phyloP scores from a whole-genome alignment of 2,329 filamentous ascomycete genomes.

The Neopestalotiopsis rosae region DNA sequence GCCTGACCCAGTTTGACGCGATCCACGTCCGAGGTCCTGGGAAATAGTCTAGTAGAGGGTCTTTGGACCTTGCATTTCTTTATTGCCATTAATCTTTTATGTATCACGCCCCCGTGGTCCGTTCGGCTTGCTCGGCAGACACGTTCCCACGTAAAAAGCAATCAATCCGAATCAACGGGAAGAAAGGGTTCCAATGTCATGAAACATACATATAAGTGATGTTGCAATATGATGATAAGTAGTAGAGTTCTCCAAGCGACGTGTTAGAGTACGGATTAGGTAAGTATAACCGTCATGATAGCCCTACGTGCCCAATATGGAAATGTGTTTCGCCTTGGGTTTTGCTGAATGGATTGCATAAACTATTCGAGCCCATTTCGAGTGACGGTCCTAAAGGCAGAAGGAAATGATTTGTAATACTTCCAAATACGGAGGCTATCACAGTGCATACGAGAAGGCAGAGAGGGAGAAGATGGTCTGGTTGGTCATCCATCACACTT shows the following conservation, averaged over 20 bases:
- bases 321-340: no score
- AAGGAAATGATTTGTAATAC: neutral
- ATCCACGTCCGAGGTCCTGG: neutral
- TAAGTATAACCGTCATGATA: no score
- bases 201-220: no score
- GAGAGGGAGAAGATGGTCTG: neutral
- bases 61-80: no score
- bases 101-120: neutral
- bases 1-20: neutral
- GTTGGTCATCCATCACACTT: neutral
- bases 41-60: neutral
- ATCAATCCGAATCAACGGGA: neutral
- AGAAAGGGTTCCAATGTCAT: neutral
- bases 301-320: no score
- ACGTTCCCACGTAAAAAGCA: neutral
- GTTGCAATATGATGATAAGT: no score
- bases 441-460: neutral
- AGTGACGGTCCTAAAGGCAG: no score
- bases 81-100: neutral
- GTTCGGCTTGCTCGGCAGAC: neutral
- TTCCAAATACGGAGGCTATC: neutral
- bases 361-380: no score
- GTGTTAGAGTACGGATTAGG: no score
- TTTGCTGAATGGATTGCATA: no score
- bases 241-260: no score